Evolutionary conservation across 495 filamentous ascomycete species (phyloP).

Genomic region (Articulospora tetracladia): DNA sequence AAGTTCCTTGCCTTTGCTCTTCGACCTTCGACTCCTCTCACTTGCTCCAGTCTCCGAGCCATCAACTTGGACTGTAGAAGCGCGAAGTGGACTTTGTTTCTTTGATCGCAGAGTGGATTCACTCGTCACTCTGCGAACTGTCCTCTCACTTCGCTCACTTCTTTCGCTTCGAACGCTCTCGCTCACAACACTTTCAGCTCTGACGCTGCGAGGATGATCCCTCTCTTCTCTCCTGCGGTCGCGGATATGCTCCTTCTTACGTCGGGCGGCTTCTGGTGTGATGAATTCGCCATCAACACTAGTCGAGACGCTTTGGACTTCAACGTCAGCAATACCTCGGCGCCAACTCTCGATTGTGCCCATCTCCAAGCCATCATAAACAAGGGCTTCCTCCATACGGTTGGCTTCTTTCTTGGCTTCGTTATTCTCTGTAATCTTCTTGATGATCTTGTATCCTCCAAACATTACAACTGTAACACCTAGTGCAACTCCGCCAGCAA

Average conservation of each 20-base stretch:
- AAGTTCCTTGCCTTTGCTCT: conserved; percentile 33
- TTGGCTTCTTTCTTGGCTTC: conserved; percentile 42
- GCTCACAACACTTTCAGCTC: conserved; percentile 27
- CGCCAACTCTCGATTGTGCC: conserved; percentile 72
- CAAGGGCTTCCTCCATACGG: conserved; percentile 52
- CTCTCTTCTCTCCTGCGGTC: conserved; percentile 29
- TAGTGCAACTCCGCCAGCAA: conserved; percentile 82
- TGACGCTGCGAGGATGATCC: conserved; percentile 18
- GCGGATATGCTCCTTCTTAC: conserved; percentile 37
- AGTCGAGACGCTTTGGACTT: conserved; percentile 55
- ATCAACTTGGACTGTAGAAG: conserved; percentile 10
- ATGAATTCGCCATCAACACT: conserved; percentile 85
- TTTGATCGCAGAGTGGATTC: not conserved
- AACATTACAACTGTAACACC: conserved; percentile 91
- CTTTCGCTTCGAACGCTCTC: conserved; percentile 32
- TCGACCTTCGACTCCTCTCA: conserved; percentile 23
- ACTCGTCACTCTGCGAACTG: conserved; percentile 5
- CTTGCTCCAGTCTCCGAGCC: conserved; percentile 19
- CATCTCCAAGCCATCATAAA: conserved; percentile 46
- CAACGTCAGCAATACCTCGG: conserved; percentile 72
- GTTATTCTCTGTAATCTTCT: conserved; percentile 56
- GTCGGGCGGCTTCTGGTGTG: conserved; percentile 67
- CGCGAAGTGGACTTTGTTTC: not conserved
- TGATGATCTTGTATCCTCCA: conserved; percentile 95
- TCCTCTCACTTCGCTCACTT: conserved; percentile 30